phyloP scores from a whole-genome alignment of 140 eudicot genomes.

The Eryngium alpinum region DNA sequence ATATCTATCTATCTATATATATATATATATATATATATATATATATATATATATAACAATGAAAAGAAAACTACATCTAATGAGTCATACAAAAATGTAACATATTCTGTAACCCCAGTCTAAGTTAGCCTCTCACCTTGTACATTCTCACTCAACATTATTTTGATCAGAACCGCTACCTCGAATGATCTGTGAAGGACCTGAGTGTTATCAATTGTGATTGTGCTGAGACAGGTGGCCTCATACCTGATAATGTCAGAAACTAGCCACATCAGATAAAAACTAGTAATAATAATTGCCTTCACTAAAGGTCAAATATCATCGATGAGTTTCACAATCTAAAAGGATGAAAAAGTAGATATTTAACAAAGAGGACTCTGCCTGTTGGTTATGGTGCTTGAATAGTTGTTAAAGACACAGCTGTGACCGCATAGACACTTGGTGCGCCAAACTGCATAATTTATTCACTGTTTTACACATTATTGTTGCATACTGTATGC shows the following conservation, averaged over 20 bases:
- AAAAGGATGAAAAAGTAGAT: not conserved
- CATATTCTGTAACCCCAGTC: not conserved
- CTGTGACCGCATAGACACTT: conserved; percentile 44
- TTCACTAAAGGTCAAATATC: not conserved
- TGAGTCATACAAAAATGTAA: not conserved
- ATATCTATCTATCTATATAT: no score
- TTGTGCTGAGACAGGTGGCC: conserved; percentile 56
- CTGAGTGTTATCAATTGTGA: conserved; percentile 58
- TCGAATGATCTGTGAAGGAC: conserved; percentile 62
- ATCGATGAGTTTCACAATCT: not conserved
- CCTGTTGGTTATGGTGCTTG: conserved; percentile 73
- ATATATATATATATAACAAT: conserved; percentile 13
- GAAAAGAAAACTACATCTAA: not conserved
- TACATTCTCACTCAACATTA: conserved; percentile 63
- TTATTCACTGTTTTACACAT: not conserved
- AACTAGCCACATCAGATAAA: conserved; percentile 10
- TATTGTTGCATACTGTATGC: not conserved
- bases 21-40: no score
- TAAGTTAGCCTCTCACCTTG: conserved; percentile 30
- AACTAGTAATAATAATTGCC: not conserved
- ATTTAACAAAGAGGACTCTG: conserved; percentile 22
- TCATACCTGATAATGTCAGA: conserved; percentile 48
- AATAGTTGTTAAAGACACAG: conserved; percentile 56
- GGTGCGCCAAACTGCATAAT: conserved; percentile 69
- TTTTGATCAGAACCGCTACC: conserved; percentile 73